Percentiles rank a stretch among this genome's conserved stretches.
Conservation (phyloP, 345 rosid genomes). For the Lumnitzera racemosa region DNA sequence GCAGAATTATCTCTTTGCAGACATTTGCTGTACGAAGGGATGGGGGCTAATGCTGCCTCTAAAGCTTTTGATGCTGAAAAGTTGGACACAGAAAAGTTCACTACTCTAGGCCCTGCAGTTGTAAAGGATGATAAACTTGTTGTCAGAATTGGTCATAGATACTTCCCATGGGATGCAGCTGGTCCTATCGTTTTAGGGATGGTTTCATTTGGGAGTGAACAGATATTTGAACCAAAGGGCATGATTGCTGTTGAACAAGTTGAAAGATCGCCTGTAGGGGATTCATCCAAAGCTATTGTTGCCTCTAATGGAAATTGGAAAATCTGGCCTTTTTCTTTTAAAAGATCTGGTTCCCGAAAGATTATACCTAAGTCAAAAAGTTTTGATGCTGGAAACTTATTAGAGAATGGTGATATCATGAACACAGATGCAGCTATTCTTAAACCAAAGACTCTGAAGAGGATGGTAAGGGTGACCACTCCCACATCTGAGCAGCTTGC, state of each 20-base stretch:
- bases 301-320: constrained; percentile 64
- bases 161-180: constrained; percentile 63
- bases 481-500: constrained; percentile 91
- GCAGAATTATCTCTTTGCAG: constrained; percentile 67
- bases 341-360: constrained; percentile 34
- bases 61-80: constrained; percentile 51
- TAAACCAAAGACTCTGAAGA: constrained; percentile 32
- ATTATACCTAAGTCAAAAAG: constrained; percentile 20
- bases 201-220: constrained; percentile 39
- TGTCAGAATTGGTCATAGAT: constrained; percentile 35
- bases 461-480: constrained; percentile 42
- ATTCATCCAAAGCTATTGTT: constrained; percentile 29
- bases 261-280: constrained; percentile 32
- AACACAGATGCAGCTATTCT: constrained; percentile 24
- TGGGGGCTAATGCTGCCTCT: constrained; percentile 63
- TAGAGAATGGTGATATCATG: constrained; percentile 14
- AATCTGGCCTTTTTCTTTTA: constrained; percentile 78
- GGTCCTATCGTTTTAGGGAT: constrained; percentile 47
- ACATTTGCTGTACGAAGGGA: constrained; percentile 47
- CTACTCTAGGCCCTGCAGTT: constrained; percentile 38
- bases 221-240: constrained; percentile 44
- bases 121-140: constrained; percentile 52
- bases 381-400: constrained; percentile 23
- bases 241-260: constrained; percentile 44
- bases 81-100: constrained; percentile 36